Conservation (phyloP, 2,329 filamentous ascomycete species). For the Cordyceps cateniannulata region DNA sequence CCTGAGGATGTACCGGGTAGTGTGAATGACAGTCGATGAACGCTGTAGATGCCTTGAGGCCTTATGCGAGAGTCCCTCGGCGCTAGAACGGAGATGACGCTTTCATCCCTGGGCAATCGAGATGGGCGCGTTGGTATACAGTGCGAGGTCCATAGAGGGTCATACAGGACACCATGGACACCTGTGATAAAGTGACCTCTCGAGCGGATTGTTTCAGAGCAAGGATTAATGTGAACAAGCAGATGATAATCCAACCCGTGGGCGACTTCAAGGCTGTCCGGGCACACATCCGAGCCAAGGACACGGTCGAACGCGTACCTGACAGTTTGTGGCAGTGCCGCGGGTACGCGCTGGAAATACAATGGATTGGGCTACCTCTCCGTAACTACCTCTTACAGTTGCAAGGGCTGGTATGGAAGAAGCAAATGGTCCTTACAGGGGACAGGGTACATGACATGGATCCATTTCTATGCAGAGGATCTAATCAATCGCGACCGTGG, state of each 20-base stretch:
- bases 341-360: background rate
- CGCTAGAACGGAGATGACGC: background rate
- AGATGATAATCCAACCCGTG: background rate
- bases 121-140: background rate
- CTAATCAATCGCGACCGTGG: constrained; percentile 6
- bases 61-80: background rate
- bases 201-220: background rate
- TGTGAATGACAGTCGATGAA: background rate
- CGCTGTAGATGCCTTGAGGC: background rate
- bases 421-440: background rate
- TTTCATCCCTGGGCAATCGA: background rate
- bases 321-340: background rate
- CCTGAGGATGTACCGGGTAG: too few relatives aligned
- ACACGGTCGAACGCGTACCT: background rate
- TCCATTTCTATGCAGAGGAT: constrained; percentile 3
- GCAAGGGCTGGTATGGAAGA: background rate
- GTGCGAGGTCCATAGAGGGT: background rate
- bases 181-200: background rate
- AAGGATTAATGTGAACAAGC: background rate
- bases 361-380: background rate
- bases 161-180: background rate
- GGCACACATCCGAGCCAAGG: too few relatives aligned
- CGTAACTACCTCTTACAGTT: background rate
- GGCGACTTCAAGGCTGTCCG: background rate
- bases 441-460: background rate